Base-by-base conservation (phyloP, 345 rosid species). In the Melaleuca quinquenervia region DNA sequence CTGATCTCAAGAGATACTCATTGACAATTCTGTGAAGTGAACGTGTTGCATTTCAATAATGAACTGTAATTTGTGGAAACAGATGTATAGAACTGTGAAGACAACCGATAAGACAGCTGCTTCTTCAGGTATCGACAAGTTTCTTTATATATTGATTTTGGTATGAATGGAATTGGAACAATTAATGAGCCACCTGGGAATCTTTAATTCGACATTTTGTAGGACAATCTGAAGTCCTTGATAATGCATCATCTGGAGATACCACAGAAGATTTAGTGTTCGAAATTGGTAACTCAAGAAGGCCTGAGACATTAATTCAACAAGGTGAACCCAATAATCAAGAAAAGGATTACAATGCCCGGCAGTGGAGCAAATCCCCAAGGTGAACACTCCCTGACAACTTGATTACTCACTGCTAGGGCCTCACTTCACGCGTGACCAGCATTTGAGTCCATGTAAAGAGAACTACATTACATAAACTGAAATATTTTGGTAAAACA, bases 51-150 rank as follows among this genome's bases (percentile, higher is more conserved):
- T 50, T 52, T 52, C 12, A 3, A 82, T 48, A 26, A 50, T 48
- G 52, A 82, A 82, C 29, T 82, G 29, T 82, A 50, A 8, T 2
- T 62, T 85, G 50, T 58, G 50, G 41, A 76, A 82, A 86, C 91
- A 94, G 97, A 92, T 94, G 97, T 94, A 94, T 87, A 90, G 97
- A 84, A 94, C 96, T 0, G 94, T 93, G 64, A 94, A 93, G 90
- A 94, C 95, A 14, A 94, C 97, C 1, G 97, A 93, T 84, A 88
- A 92, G 88, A 89, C 94, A 78, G 95, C 95, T 29, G 94, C 92
- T 89, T 85, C 94, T 85, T 91, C 95, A 88, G 95, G 96, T 94
- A 32, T 70, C 7, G 48, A 70, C 80, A 50, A 48, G 80, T 56
- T 50, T 62, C 29, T 83, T 15, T 82, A 41, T 50, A 11, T 50